Base-by-base conservation (phyloP, 495 filamentous ascomycete species). In the Aspergillus mulundensis region DNA sequence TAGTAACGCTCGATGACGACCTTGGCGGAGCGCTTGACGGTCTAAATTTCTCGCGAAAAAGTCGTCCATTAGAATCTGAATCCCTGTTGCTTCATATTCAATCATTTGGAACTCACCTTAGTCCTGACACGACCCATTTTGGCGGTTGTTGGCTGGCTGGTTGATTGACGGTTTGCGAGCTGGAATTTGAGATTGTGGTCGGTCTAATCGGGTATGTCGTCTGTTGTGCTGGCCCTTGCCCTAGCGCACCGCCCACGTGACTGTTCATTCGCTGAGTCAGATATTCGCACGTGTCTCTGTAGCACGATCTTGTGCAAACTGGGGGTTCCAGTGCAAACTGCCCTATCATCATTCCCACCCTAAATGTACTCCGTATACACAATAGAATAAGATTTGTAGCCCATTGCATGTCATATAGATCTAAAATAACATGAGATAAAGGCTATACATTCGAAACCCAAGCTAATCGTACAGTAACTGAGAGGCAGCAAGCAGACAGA, bases 11-110 rank as follows among this genome's bases (percentile, higher is more conserved):
- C 94, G 78, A 98, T 97, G 80, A 97, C 91, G 84, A 97, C 90
- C 87, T 97, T 97, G 79, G 95, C 92, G 78, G 92, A 97, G 83
- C 96, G 94, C 87, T 99, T 97, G 76, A 97, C 94, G 66, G 95
- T 99, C 90, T 85, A 42, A 20, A 44, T 47, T 18, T 45, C 11
- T 68, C 67, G 41, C 73, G 58, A 52, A 55, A 56, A 36, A 44
- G 6, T 21, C 25, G 23, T 38, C 16, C 48, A 14, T 16, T 30
- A 50, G 32, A 15, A 28, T 43, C 36, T 5, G 19, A 16, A 1
- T 16, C 32, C 6, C 23, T 28, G 30, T 14, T 7, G 49, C 21
- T 50, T 49, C 45, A 20, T 11, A 11, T 45, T 44, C 41, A 25
- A 25, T 18, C 24, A 36, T 36, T 7, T 3, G 11, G 8, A 7